Conservation (phyloP, 1,284 basidiomycete genomes). For the Sporisorium sorghi region DNA sequence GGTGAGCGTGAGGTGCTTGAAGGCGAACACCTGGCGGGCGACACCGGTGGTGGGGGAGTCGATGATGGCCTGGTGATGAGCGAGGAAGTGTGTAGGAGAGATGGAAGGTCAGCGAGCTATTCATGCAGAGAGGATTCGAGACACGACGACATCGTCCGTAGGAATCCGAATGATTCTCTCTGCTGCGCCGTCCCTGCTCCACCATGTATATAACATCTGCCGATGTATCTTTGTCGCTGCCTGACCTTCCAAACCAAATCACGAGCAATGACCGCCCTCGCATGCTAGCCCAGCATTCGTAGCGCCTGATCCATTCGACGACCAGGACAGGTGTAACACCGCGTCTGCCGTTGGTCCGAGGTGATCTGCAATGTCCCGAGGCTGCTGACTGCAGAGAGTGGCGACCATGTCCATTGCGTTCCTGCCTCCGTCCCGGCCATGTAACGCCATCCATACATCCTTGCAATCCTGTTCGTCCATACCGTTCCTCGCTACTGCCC, state of each 20-base stretch:
- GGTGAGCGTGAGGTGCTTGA: conserved; percentile 92
- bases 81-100: too few relatives aligned
- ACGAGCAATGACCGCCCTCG: too few relatives aligned
- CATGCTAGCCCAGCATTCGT: background rate
- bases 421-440: too few relatives aligned
- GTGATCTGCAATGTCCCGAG: background rate
- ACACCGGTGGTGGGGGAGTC: conserved; percentile 93
- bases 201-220: too few relatives aligned
- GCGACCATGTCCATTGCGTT: background rate
- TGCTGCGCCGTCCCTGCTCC: background rate
- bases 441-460: too few relatives aligned
- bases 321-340: background rate
- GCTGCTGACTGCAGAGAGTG: background rate
- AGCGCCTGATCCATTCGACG: background rate
- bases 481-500: too few relatives aligned
- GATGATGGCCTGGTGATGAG: conserved; percentile 81
- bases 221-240: too few relatives aligned
- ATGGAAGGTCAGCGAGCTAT: background rate
- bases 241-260: background rate
- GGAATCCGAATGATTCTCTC: background rate
- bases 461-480: background rate
- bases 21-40: conserved; percentile 89
- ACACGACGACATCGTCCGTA: background rate
- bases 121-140: too few relatives aligned
- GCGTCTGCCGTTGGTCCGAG: background rate